Evolutionary conservation across 306 rosid genomes (phyloP).

Genomic region (Purshia tridentata): DNA sequence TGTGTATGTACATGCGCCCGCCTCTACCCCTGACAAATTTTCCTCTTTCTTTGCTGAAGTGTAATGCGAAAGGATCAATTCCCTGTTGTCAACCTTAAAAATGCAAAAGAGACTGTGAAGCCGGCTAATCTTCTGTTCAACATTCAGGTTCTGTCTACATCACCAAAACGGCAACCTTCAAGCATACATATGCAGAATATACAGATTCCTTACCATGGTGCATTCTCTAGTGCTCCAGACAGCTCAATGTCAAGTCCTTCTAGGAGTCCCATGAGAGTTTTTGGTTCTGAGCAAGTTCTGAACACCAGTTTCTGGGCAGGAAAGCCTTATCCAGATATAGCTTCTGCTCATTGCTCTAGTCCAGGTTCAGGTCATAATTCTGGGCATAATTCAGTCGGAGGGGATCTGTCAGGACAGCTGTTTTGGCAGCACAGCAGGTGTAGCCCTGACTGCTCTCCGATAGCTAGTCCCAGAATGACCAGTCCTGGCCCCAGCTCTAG

Average conservation of each 20-base stretch:
- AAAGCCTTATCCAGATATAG: constrained; percentile 56
- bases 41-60: constrained; percentile 40
- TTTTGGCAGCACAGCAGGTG: constrained; percentile 59
- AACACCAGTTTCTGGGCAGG: constrained; percentile 52
- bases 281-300: constrained; percentile 58
- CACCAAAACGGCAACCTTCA: constrained; percentile 69
- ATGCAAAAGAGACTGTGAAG: constrained; percentile 50
- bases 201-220: constrained; percentile 69
- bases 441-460: constrained; percentile 81
- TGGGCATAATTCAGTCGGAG: constrained; percentile 95
- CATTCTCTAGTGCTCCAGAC: constrained; percentile 73
- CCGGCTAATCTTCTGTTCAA: constrained; percentile 52
- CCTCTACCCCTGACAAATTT: constrained; percentile 29
- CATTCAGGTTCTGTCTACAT: constrained; percentile 55
- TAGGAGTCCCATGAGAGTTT: constrained; percentile 65
- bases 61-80: constrained; percentile 60
- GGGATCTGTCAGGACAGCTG: constrained; percentile 74
- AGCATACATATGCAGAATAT: constrained; percentile 70
- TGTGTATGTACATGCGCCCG: neutral
- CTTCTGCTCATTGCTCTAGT: constrained; percentile 89
- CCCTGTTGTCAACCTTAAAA: constrained; percentile 43
- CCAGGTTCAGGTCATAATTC: constrained; percentile 97
- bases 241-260: constrained; percentile 79
- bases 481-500: constrained; percentile 71
- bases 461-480: constrained; percentile 72